These are phyloP conservation scores for Stachybotrys chlorohalonatus DNA, from an alignment of 2,329 filamentous ascomycete species.

Conservation along the genomic window DNA sequence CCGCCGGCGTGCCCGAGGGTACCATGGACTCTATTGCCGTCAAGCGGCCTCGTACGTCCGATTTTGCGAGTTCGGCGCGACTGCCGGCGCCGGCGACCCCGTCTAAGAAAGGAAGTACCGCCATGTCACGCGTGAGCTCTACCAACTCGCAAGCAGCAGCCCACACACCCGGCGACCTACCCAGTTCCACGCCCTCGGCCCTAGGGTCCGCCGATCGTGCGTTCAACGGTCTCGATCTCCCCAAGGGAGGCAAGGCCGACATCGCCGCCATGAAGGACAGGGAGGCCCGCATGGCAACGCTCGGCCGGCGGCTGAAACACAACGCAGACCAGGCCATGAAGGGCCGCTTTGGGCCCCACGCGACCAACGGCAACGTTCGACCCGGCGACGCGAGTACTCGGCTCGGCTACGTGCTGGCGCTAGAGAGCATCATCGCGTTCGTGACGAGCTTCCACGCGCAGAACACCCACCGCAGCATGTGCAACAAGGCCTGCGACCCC, in stretches of 20 bases:
- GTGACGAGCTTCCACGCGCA: constrained; percentile 43
- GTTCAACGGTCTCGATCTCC: constrained; percentile 22
- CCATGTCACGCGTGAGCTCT: constrained; percentile 46
- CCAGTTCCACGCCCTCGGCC: constrained; percentile 21
- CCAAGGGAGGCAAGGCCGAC: constrained; percentile 14
- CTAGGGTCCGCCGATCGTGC: constrained; percentile 15
- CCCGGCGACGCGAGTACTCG: constrained; percentile 25
- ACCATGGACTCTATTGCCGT: constrained; percentile 24
- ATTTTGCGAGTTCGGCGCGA: constrained; percentile 23
- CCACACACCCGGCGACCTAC: constrained; percentile 40
- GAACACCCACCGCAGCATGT: constrained; percentile 33
- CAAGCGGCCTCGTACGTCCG: constrained; percentile 35
- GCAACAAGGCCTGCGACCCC: constrained; percentile 32
- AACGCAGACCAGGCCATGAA: constrained; percentile 36
- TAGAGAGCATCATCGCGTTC: constrained; percentile 44
- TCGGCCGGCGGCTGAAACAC: constrained; percentile 46
- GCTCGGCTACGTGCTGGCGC: constrained; percentile 31
- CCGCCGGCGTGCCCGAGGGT: constrained; percentile 26
- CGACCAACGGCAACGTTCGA: constrained; percentile 13
- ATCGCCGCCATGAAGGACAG: constrained; percentile 21
- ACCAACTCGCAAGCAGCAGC: constrained; percentile 36
- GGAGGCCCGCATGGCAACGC: constrained; percentile 24
- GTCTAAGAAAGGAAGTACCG: constrained; percentile 36
- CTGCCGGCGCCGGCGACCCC: constrained; percentile 39
- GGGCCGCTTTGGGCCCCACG: constrained; percentile 11